Base-by-base conservation (phyloP, 164 flowering plant genomes). In the Macadamia integrifolia region DNA sequence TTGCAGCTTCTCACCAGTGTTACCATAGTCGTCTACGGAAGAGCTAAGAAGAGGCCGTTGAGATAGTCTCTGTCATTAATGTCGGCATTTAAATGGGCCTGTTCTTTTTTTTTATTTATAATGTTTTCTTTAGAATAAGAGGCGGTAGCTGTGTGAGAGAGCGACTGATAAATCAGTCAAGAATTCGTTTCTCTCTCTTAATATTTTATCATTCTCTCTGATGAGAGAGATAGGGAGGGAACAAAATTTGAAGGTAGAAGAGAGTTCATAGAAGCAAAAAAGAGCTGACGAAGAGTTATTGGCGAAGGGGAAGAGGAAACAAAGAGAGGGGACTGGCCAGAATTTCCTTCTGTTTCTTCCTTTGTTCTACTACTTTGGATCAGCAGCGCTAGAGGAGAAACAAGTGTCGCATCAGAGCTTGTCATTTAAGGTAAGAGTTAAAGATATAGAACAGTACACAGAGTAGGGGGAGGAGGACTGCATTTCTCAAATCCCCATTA, bases 211-310 rank as follows among this genome's bases (percentile, higher is more conserved):
- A 46, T 46, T 46, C 57, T 67, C 75, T 71, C 71, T 70, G 60
- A 15, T 57, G 71, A 62, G 62, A 56, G 72, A 62, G 75, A 64
- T 58, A 71, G 15, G 56, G 61, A n/a, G 65, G 32, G 44, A 11
- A 17, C 15, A 13, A 28, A 48, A 57, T 64, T 58, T 67, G 44
- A 35, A 50, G 46, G 15, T 15, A 18, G 44, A 43, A 42, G 12
- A 62, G 40, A 44, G 6, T 53, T 32, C 46, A 29, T 35, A 55
- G 18, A 32, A 52, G 18, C 18, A 49, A 31, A 44, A 23, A 48
- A 69, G 57, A 69, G 52, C 65, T 6, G 28, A 29, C 9, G 46
- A 62, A 46, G 32, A 29, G n/a, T 49, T 14, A 49, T 10, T 10
- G 53, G 23, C 23, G 23, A 23, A 23, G 23, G 23, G 23, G 23